Conservation (phyloP, 2,329 filamentous ascomycete species). For the Malbranchea cinnamomea region DNA sequence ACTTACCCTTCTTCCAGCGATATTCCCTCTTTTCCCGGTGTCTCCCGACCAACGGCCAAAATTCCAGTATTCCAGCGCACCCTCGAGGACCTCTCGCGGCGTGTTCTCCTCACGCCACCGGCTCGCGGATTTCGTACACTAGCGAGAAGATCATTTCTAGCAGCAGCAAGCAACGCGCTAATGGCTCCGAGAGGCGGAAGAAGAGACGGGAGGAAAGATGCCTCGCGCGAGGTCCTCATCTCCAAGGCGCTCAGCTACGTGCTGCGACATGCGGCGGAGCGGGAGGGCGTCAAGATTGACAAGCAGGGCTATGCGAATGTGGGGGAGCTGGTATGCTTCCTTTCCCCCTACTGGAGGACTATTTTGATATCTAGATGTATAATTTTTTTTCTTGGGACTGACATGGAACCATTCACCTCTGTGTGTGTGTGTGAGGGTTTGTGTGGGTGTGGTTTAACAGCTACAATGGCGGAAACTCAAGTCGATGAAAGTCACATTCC, state of each 20-base stretch:
- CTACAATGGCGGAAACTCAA: slow-evolving; percentile 46
- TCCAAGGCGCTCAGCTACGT: slow-evolving; percentile 31
- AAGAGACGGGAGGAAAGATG: slow-evolving; percentile 6
- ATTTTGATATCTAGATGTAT: neutral
- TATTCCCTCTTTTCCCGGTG: too few species aligned
- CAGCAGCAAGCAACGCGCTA: slow-evolving; percentile 1
- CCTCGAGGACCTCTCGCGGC: too few species aligned
- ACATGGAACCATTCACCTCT: too few species aligned
- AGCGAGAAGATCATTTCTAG: too few species aligned
- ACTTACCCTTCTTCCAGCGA: too few species aligned
- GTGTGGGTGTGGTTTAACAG: too few species aligned
- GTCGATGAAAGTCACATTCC: slow-evolving; percentile 56
- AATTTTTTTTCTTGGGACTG: neutral
- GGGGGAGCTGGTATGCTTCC: slow-evolving; percentile 37
- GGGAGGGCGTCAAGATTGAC: slow-evolving; percentile 44
- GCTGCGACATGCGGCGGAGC: slow-evolving; percentile 46
- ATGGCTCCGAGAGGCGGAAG: slow-evolving; percentile 4
- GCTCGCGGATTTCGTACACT: too few species aligned
- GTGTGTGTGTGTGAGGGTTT: too few species aligned
- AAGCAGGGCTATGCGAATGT: slow-evolving; percentile 47
- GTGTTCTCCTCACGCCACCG: too few species aligned
- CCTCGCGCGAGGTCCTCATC: slow-evolving; percentile 21
- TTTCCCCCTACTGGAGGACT: neutral
- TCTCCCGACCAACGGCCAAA: too few species aligned
- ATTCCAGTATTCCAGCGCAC: too few species aligned